Conservation (phyloP, 352 stramenopile species). For the Globisporangium mamillatum region DNA sequence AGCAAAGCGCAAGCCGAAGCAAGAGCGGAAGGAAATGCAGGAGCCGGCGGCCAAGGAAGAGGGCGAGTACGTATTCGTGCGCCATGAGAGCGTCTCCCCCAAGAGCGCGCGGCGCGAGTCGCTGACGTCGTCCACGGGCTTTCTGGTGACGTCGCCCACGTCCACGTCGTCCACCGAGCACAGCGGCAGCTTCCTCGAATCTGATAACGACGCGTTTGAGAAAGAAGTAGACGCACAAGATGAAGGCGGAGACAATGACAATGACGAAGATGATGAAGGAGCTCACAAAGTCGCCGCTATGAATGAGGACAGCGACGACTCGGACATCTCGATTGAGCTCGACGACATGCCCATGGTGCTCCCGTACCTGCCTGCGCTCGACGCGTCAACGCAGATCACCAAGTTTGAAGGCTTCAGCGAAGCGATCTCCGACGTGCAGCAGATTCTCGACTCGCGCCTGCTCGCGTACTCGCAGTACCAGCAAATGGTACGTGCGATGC, state of each 20-base stretch:
- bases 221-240: constrained; percentile 25
- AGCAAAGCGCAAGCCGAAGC: neutral
- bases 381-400: constrained; percentile 85
- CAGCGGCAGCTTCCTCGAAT: constrained; percentile 4
- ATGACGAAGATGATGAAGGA: constrained; percentile 1
- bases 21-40: constrained; percentile 10
- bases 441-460: constrained; percentile 71
- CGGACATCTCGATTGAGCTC: constrained; percentile 44
- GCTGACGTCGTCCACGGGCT: constrained; percentile 12
- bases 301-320: constrained; percentile 22
- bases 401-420: constrained; percentile 80
- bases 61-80: constrained; percentile 78
- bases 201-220: constrained; percentile 10
- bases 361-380: constrained; percentile 70
- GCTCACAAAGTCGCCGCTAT: neutral
- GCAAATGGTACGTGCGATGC: constrained; percentile 46
- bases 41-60: constrained; percentile 30
- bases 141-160: constrained; percentile 17
- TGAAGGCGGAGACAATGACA: constrained; percentile 26
- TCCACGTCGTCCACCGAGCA: constrained; percentile 14
- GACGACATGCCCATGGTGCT: constrained; percentile 46
- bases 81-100: constrained; percentile 20
- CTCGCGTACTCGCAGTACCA: constrained; percentile 85
- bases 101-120: constrained; percentile 9
- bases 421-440: constrained; percentile 69